A percentile compares a stretch with the other conserved stretches of the same genome.
phyloP scores from a whole-genome alignment of 495 filamentous ascomycete species.

The Lepidopterella palustris region DNA sequence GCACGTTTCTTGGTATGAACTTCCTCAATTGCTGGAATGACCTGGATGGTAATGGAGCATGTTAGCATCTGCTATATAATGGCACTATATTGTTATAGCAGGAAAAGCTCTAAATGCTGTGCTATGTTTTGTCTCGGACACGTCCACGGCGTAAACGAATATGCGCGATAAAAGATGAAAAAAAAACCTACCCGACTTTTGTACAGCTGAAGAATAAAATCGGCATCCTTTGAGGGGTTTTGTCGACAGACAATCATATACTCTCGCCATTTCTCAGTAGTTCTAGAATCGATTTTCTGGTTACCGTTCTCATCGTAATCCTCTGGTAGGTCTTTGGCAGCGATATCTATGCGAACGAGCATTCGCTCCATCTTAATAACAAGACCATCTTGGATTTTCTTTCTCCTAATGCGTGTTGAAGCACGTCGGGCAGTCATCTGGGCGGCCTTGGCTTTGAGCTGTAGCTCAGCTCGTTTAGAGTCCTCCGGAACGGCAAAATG shows the following conservation, averaged over 20 bases:
- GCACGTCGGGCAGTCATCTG: constrained; percentile 28
- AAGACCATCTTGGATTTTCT: constrained; percentile 49
- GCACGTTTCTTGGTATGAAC: constrained; percentile 45
- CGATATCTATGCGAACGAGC: constrained; percentile 61
- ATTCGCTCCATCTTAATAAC: constrained; percentile 70
- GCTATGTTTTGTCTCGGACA: too few relatives aligned
- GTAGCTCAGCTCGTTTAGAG: constrained; percentile 26
- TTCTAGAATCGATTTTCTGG: constrained; percentile 52
- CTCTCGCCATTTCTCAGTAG: constrained; percentile 64
- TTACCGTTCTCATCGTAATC: constrained; percentile 66
- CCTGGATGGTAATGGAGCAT: too few relatives aligned
- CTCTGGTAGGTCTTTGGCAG: constrained; percentile 47
- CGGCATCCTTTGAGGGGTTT: constrained; percentile 46
- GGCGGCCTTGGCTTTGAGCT: constrained; percentile 27
- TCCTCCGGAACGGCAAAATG: constrained; percentile 30
- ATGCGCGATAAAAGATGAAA: too few relatives aligned
- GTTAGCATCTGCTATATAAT: too few relatives aligned
- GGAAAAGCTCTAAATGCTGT: too few relatives aligned
- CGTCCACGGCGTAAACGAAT: too few relatives aligned
- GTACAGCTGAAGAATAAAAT: constrained; percentile 61
- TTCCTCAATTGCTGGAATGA: constrained; percentile 58
- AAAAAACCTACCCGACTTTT: constrained; percentile 47
- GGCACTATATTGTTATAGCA: too few relatives aligned
- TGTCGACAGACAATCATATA: constrained; percentile 65
- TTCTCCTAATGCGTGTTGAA: constrained; percentile 23